Evolutionary conservation across 805 yeast species (phyloP).

Genomic region (Candida chilensis): DNA sequence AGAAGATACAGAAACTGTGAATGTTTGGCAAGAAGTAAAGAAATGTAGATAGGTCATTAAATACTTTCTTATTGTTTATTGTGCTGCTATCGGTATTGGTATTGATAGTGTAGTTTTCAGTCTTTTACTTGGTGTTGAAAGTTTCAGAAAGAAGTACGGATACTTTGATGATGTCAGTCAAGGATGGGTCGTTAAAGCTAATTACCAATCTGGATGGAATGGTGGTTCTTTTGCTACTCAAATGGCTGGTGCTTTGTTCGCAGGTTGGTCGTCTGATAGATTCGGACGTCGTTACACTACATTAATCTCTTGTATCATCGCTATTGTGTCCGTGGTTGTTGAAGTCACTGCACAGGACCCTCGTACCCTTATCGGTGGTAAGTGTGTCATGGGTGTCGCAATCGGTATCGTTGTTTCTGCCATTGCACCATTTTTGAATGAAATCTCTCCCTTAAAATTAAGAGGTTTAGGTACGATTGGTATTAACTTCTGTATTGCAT

Average conservation of each 20-base stretch:
- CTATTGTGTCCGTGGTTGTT: background rate
- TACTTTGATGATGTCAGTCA: constrained; percentile 1
- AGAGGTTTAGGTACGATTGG: constrained; percentile 2
- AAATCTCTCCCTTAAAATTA: constrained; percentile 1
- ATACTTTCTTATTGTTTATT: constrained; percentile 1
- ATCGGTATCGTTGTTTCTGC: background rate
- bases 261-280: constrained; percentile 1
- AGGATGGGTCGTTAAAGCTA: constrained; percentile 1
- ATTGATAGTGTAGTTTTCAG: constrained; percentile 1
- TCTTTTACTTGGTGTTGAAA: constrained; percentile 1
- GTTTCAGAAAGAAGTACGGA: constrained; percentile 2
- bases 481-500: constrained; percentile 2
- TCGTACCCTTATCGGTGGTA: no score
- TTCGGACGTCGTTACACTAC: background rate
- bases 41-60: no score
- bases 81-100: constrained; percentile 1
- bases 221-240: constrained; percentile 1
- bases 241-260: constrained; percentile 1
- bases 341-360: constrained; percentile 2
- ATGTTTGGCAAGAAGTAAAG: no score
- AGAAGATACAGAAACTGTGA: no score
- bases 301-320: constrained; percentile 1
- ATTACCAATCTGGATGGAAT: constrained; percentile 2
- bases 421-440: background rate
- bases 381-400: background rate